Base-by-base conservation (phyloP, 2,329 filamentous ascomycete species). In the Penicillium concentricum region DNA sequence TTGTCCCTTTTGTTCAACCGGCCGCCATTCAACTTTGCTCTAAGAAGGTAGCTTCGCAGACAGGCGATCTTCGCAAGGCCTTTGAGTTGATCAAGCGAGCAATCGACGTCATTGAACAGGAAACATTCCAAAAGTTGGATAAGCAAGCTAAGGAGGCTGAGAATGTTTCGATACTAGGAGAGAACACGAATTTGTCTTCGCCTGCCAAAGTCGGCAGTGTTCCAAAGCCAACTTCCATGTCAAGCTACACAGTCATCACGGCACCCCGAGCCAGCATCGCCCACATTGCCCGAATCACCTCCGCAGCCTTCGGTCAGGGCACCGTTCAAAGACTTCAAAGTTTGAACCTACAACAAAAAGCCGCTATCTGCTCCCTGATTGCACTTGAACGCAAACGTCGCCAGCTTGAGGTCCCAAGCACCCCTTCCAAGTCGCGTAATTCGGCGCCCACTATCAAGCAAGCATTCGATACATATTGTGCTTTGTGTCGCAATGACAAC, bases 271-370 rank as follows among this genome's bases (percentile, higher is more conserved):
- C 92, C 32, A 91, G 87, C 28, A 95, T 99, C 63, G 86, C 86
- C 0, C 94, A 99, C 72, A 85, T 99, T 67, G 96, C 94, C 70
- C 92, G 91, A 67, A 88, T 97, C 59, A 96, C 94, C 0, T 87
- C 92, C 0, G 86, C 91, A 4, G 90, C 91, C 1, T 97, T 99
- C 74, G 91, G 90, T 72, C 93, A 97, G 66, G 92, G 92, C 35
- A 89, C 92, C 1, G 85, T 82, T 13, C 91, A 97, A 66, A 86
- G 94, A 56, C 84, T 99, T 15, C 88, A 90, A 73, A 87, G 87
- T 5, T 84, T 99, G 55, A 99, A 97, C 71, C 82, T 99, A 2
- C 95, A 99, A 71, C 94, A 99, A 74, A 97, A 96, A 74, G 94
- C 93, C 4, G 92, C 93, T 0, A 82, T 99, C 10, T 99, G 94